phyloP scores from a whole-genome alignment of 768 basidiomycete genomes.

The Serendipita sp. region DNA sequence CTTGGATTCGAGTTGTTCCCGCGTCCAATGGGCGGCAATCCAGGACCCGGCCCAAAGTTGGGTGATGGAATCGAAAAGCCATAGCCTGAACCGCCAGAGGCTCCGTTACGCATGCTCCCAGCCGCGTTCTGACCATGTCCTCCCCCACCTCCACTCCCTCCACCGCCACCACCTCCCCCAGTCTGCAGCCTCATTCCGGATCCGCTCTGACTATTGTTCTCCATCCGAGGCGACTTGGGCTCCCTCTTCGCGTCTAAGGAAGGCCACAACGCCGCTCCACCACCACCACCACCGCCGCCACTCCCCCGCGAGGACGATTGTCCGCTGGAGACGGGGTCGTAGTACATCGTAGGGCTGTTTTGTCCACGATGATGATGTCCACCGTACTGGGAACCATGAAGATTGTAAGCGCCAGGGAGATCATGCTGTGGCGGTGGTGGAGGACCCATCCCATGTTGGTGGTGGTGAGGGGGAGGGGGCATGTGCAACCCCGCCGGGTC shows the following conservation, averaged over 20 bases:
- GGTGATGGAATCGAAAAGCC: neutral
- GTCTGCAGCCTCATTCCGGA: neutral
- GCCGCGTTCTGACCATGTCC: neutral
- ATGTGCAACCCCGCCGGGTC: neutral
- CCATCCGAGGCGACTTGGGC: neutral
- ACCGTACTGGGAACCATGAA: neutral
- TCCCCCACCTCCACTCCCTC: neutral
- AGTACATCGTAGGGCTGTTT: neutral
- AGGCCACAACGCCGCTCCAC: neutral
- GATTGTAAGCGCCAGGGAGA: neutral
- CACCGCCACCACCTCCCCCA: neutral
- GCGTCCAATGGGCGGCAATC: neutral
- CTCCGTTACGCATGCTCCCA: neutral
- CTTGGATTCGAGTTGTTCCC: neutral
- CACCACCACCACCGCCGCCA: neutral
- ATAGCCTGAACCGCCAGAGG: neutral
- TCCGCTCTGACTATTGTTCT: neutral
- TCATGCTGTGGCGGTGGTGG: neutral
- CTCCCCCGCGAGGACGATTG: neutral
- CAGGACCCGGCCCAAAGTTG: slow-evolving; percentile 3
- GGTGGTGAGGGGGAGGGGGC: neutral
- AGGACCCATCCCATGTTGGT: neutral
- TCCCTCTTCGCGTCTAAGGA: neutral
- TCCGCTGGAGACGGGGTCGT: neutral
- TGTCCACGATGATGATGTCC: neutral